A percentile compares a stretch with the other conserved stretches of the same genome.
phyloP scores from a whole-genome alignment of 805 yeast genomes.

The Isabelozyma pseudorhagii region DNA sequence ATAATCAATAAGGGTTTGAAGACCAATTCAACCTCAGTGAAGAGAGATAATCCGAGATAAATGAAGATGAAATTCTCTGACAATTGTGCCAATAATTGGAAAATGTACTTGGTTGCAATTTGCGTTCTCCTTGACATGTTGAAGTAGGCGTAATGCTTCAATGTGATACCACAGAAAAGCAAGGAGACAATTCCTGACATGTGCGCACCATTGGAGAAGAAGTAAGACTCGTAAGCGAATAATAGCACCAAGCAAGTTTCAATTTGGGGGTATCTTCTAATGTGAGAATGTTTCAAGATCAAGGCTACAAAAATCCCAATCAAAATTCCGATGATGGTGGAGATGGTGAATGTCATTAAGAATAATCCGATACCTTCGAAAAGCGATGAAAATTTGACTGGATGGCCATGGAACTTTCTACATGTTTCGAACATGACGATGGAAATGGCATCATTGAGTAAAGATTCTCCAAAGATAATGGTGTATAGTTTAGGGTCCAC shows the following conservation, averaged over 20 bases:
- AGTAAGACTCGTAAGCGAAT: slow-evolving; percentile 93
- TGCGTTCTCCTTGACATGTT: slow-evolving; percentile 98
- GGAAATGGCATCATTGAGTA: slow-evolving; percentile 94
- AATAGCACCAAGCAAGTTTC: slow-evolving; percentile 90
- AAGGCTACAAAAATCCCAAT: slow-evolving; percentile 89
- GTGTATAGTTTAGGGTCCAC: slow-evolving; percentile 98
- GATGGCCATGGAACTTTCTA: slow-evolving; percentile 88
- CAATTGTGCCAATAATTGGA: slow-evolving; percentile 90
- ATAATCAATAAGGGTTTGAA: slow-evolving; percentile 92
- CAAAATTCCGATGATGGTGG: slow-evolving; percentile 83
- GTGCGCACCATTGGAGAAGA: slow-evolving; percentile 97
- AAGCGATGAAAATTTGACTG: slow-evolving; percentile 66
- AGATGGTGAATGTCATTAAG: slow-evolving; percentile 87
- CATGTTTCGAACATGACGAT: slow-evolving; percentile 99
- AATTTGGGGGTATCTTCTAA: slow-evolving; percentile 92
- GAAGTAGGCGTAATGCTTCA: slow-evolving; percentile 94
- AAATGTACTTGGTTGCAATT: slow-evolving; percentile 91
- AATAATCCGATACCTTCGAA: slow-evolving; percentile 94
- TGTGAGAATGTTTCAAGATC: slow-evolving; percentile 85
- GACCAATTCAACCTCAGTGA: slow-evolving; percentile 93
- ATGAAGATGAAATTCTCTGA: slow-evolving; percentile 97
- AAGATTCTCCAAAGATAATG: slow-evolving; percentile 93
- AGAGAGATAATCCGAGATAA: slow-evolving; percentile 87
- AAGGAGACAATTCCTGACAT: slow-evolving; percentile 98
- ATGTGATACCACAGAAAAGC: slow-evolving; percentile 92